These are phyloP conservation scores for Zasmidium citrigriseum DNA, from an alignment of 2,329 filamentous ascomycete species.

Conservation along the genomic window DNA sequence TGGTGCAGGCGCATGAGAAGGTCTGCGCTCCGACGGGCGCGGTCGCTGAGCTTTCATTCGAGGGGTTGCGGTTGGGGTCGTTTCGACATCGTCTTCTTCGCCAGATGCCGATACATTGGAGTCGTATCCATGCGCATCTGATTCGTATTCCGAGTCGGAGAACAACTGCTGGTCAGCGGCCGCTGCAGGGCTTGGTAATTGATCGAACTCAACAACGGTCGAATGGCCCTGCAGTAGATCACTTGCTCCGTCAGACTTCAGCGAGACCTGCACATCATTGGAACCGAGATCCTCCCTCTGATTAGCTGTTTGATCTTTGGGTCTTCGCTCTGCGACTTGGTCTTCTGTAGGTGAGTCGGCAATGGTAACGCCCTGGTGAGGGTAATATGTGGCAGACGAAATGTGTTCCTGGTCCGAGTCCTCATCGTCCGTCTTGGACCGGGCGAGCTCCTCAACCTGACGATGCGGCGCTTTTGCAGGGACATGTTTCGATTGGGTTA, in stretches of 20 bases:
- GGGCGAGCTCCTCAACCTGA: neutral
- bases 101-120: slow-evolving; percentile 58
- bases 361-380: slow-evolving; percentile 63
- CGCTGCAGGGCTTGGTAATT: slow-evolving; percentile 6
- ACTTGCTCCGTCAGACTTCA: slow-evolving; percentile 62
- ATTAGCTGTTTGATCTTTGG: slow-evolving; percentile 10
- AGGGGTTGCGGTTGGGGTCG: slow-evolving; percentile 31
- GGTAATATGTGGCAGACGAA: slow-evolving; percentile 80
- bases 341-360: slow-evolving; percentile 40
- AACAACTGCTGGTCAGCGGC: slow-evolving; percentile 21
- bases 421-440: slow-evolving; percentile 50
- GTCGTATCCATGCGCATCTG: slow-evolving; percentile 48
- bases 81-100: slow-evolving; percentile 34
- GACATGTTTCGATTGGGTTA: slow-evolving; percentile 40
- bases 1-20: slow-evolving; percentile 53
- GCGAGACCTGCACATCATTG: slow-evolving; percentile 63
- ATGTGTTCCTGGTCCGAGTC: slow-evolving; percentile 81
- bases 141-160: slow-evolving; percentile 41
- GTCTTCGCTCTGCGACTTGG: slow-evolving; percentile 26
- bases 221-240: slow-evolving; percentile 61
- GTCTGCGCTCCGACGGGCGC: slow-evolving; percentile 8
- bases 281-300: neutral
- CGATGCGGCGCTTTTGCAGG: neutral
- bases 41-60: slow-evolving; percentile 34
- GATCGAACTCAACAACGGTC: slow-evolving; percentile 12